phyloP scores from a whole-genome alignment of 2,329 filamentous ascomycete genomes.

The Taxawa tesnikishii region DNA sequence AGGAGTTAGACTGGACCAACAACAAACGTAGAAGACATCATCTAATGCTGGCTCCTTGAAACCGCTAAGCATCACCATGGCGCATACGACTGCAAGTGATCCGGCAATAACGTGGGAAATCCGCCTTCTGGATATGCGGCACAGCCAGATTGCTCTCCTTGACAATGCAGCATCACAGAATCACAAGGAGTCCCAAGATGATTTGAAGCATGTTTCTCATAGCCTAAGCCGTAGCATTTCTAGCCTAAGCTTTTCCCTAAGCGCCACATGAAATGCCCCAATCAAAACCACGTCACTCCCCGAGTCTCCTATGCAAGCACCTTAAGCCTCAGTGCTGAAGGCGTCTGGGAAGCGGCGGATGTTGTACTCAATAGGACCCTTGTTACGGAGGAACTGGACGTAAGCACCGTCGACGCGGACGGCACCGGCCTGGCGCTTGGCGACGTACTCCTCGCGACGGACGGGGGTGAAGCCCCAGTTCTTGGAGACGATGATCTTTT shows the following conservation, averaged over 20 bases:
- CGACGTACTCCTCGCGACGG: constrained; percentile 91
- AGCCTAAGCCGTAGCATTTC: background rate
- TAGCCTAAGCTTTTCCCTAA: too few relatives aligned
- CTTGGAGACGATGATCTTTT: constrained; percentile 99
- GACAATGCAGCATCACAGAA: too few relatives aligned
- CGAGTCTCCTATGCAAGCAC: background rate
- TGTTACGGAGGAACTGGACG: constrained; percentile 96
- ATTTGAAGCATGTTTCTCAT: background rate
- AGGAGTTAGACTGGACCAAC: too few relatives aligned
- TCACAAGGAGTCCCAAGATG: too few relatives aligned
- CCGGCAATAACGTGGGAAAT: too few relatives aligned
- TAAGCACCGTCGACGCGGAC: constrained; percentile 98
- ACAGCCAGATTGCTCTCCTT: too few relatives aligned
- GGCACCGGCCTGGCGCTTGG: constrained; percentile 84
- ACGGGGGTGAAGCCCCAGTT: constrained; percentile 99
- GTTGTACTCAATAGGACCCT: constrained; percentile 77
- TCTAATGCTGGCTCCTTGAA: too few relatives aligned
- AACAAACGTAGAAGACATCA: too few relatives aligned
- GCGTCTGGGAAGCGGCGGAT: constrained; percentile 90
- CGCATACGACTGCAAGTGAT: too few relatives aligned
- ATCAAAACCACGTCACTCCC: background rate
- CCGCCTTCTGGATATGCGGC: too few relatives aligned
- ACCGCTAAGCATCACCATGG: too few relatives aligned
- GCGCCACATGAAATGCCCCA: background rate
- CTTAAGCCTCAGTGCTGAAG: constrained; percentile 43